Base-by-base conservation (phyloP, 2,329 filamentous ascomycete genomes). In the Fusarium robinianum region DNA sequence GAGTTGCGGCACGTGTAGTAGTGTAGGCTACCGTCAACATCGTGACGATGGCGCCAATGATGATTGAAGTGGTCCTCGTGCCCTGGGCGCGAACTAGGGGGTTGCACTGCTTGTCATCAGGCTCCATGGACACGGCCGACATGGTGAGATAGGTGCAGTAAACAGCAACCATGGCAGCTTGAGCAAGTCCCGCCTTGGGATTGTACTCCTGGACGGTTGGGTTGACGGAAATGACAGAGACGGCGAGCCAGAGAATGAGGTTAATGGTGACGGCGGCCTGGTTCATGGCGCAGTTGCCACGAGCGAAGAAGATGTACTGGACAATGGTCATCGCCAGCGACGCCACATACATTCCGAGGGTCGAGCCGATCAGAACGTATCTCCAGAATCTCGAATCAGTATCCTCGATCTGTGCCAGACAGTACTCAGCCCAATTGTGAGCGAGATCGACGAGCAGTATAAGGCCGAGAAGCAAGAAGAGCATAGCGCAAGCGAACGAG, bases 131-230 rank as follows among this genome's bases (percentile, higher is more conserved):
- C 1, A 99, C 94, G 17, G 94, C 94, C 3, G 91, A 96, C 84
- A 99, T 90, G 57, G 94, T 99, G 41, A 99, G 81, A 66, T 99
- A 99, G 29, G 94, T 97, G 80, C 94, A 99, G 77, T 99, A 99
- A 46, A 96, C 82, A 12, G 91, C 90, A 30, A 99, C 94, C 81
- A 97, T 96, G 51, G 94, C 92, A 27, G 91, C 90, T 67, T 99
- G 94, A n/a, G 94, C 94, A 46, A 99, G 79, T 34, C 94, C 94
- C 27, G 94, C 94, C 65, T 92, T 90, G 33, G 91, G 84, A 69
- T 99, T 99, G 66, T 85, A 85, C 63, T 91, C 90, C 69, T 99
- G 94, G 10, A 99, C 83, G 1, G 80, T 81, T 2, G 94, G 91
- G 65, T 97, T 91, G 49, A 99, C 85, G 0, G 92, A 96, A 21